These are phyloP conservation scores for Acer yangbiense DNA, from an alignment of 345 rosid species.

Conservation along the genomic window DNA sequence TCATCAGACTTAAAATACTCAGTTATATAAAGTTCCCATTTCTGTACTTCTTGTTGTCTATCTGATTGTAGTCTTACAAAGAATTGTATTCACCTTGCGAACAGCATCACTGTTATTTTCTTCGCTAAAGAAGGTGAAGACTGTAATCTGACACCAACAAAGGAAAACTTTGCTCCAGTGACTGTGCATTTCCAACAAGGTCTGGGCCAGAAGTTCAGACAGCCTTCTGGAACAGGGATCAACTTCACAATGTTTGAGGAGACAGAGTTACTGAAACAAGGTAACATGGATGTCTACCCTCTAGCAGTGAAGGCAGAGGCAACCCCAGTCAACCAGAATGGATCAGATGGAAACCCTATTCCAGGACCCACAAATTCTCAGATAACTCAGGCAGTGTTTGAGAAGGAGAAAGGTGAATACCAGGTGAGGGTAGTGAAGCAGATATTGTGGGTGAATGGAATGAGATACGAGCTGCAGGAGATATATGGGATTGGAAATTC, in stretches of 20 bases:
- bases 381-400: conserved; percentile 71
- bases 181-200: conserved; percentile 69
- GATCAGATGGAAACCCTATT: conserved; percentile 45
- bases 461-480: conserved; percentile 90
- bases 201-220: conserved; percentile 83
- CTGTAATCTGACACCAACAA: conserved; percentile 59
- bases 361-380: conserved; percentile 59
- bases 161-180: conserved; percentile 61
- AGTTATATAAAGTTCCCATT: neutral
- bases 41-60: conserved; percentile 1
- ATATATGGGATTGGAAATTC: conserved; percentile 93
- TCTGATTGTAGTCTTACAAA: conserved; percentile 13
- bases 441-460: conserved; percentile 73
- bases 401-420: conserved; percentile 75
- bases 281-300: conserved; percentile 58
- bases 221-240: conserved; percentile 75
- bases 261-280: conserved; percentile 44
- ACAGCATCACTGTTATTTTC: conserved; percentile 74
- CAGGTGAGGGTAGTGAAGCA: conserved; percentile 69
- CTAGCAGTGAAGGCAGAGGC: conserved; percentile 85
- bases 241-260: conserved; percentile 70
- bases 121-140: conserved; percentile 80
- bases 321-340: conserved; percentile 36
- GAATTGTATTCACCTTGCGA: conserved; percentile 11
- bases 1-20: neutral